Conservation (phyloP, 2,329 filamentous ascomycete genomes). For the Aspergillus neoniger region DNA sequence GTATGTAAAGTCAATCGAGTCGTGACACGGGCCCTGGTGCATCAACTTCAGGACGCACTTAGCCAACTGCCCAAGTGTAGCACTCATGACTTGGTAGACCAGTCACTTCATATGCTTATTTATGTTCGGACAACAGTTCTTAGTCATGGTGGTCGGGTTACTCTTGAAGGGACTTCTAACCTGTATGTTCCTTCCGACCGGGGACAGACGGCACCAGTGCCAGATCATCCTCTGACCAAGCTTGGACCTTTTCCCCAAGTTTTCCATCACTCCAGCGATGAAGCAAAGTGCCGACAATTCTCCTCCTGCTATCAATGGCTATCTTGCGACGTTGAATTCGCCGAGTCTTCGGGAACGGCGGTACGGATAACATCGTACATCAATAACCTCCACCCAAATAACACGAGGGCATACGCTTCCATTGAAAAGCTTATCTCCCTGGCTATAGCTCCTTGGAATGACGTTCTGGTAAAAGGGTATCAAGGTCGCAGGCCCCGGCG, state of each 20-base stretch:
- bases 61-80: not conserved
- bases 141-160: not conserved
- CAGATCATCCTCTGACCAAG: not conserved
- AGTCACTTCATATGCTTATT: not conserved
- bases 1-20: not conserved
- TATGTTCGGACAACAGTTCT: not conserved
- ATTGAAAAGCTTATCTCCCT: not conserved
- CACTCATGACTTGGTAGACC: not conserved
- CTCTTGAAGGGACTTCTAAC: not conserved
- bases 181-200: not conserved
- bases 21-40: not conserved
- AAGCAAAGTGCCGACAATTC: not conserved
- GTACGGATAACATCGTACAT: conserved; percentile 1
- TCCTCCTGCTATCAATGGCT: conserved; percentile 1
- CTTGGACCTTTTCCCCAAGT: not conserved
- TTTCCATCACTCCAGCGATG: too few species aligned
- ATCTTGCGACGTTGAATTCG: conserved; percentile 1
- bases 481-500: conserved; percentile 1
- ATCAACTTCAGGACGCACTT: not conserved
- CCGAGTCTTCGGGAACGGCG: conserved; percentile 1
- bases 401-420: not conserved
- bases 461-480: not conserved
- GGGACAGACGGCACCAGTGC: not conserved
- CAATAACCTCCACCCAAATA: not conserved
- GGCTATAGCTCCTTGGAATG: not conserved